Base-by-base conservation (phyloP, 805 yeast species). In the Candida nitratophila region DNA sequence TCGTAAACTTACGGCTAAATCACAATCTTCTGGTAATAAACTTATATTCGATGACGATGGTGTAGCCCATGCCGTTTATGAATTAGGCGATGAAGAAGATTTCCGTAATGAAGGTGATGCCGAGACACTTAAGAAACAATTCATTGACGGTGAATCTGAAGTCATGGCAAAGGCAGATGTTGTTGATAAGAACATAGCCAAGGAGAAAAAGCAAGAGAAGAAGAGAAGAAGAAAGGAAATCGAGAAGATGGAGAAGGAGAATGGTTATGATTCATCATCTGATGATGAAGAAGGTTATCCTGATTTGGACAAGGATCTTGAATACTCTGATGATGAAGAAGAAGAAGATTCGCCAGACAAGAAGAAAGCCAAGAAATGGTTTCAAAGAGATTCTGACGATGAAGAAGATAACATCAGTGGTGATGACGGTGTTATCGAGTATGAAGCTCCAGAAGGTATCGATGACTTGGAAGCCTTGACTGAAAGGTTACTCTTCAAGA, bases 21-120 rank as follows among this genome's bases (percentile, higher is more conserved):
- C 71, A 14, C 76, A 75, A 49, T 86, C 87, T 1, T 76, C 78
- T 45, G 83, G 96, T 16, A 79, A 84, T 19, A 93, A 89, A 60
- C 62, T 91, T 53, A 73, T 77, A 44, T 93, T 91, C 58, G 99
- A 93, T 59, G 99, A 93, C 49, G 97, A 91, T 3, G 99, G 99
- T 24, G 73, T 71, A 5, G 83, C 98, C 0, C 98, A 91, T 63
- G 86, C 95, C 10, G 70, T 91, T 5, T 93, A 93, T 58, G 98
- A 91, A 65, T 71, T 93, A 47, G 89, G 87, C 59, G 86, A 84
- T 52, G 97, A 88, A 64, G 93, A 81, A 35, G 95, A 86, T 47
- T 93, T 93, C 75, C 74, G 64, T 49, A 78, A 76, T 49, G 71
- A 69, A 31, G 81, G 80, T 27, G 85, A 78, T 54, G 89, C 90